Percentiles rank a stretch among this genome's conserved stretches.
Conservation (phyloP, 192 early-diverging fungal genomes). For the Glomus cerebriforme region DNA sequence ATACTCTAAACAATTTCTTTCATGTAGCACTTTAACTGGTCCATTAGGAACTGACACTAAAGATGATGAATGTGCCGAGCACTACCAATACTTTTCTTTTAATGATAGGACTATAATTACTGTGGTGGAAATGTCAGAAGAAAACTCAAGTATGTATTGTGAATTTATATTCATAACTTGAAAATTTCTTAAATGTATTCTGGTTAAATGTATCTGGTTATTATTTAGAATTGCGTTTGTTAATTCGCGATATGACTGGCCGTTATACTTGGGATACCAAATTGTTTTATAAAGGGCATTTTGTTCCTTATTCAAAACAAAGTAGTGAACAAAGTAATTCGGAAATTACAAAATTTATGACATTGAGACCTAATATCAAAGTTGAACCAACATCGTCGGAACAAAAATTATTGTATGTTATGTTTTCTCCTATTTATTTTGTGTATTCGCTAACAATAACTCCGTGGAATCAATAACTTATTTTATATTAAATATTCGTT, state of each 20-base stretch:
- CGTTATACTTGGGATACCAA: slow-evolving; percentile 67
- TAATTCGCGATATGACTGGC: neutral
- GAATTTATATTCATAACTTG: neutral
- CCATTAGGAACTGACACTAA: slow-evolving; percentile 39
- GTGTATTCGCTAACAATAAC: neutral
- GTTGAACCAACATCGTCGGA: neutral
- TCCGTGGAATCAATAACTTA: neutral
- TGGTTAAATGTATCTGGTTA: too few species aligned
- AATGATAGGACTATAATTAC: slow-evolving; percentile 75
- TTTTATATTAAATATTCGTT: neutral
- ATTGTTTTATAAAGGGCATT: slow-evolving; percentile 60
- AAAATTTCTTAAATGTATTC: neutral
- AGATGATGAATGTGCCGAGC: slow-evolving; percentile 43
- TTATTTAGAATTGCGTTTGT: neutral
- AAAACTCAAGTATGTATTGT: neutral
- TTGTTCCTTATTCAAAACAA: slow-evolving; percentile 2
- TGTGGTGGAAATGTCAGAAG: slow-evolving; percentile 61
- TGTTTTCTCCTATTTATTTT: neutral
- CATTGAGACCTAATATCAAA: slow-evolving; percentile 37
- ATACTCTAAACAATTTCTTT: neutral
- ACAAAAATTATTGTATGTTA: slow-evolving; percentile 31
- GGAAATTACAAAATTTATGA: slow-evolving; percentile 37
- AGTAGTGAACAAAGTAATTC: neutral
- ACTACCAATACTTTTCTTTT: slow-evolving; percentile 70
- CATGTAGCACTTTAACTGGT: slow-evolving; percentile 43